Conservation (phyloP, 805 yeast species). For the Starmerella geochares region DNA sequence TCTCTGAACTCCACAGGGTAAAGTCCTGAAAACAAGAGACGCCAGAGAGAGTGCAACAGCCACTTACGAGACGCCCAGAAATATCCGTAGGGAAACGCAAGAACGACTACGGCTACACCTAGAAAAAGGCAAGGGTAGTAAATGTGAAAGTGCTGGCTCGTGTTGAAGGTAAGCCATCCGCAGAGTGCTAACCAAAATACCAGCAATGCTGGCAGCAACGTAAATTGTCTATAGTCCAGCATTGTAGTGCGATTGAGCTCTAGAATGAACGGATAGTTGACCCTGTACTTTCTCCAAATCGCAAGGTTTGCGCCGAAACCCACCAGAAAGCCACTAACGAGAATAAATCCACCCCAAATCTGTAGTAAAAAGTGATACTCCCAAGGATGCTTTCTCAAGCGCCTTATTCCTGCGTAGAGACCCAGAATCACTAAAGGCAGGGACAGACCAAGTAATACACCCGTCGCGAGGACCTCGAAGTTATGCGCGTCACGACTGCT, state of each 20-base stretch:
- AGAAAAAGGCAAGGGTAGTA: constrained; percentile 75
- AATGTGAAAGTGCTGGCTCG: constrained; percentile 45
- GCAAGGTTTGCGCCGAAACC: constrained; percentile 59
- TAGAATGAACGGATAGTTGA: constrained; percentile 85
- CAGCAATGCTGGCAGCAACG: constrained; percentile 52
- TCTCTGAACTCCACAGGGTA: constrained; percentile 94
- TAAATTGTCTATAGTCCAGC: constrained; percentile 54
- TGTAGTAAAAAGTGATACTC: constrained; percentile 61
- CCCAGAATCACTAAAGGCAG: constrained; percentile 59
- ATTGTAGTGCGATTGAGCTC: constrained; percentile 67
- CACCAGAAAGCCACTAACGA: constrained; percentile 49
- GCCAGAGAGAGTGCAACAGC: constrained; percentile 59
- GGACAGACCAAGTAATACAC: constrained; percentile 59
- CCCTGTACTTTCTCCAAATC: constrained; percentile 62
- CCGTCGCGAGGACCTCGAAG: constrained; percentile 45
- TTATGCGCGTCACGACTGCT: constrained; percentile 30
- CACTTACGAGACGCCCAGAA: constrained; percentile 62
- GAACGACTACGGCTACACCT: constrained; percentile 40
- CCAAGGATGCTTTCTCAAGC: constrained; percentile 34
- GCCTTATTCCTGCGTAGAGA: constrained; percentile 42
- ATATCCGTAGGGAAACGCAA: constrained; percentile 53
- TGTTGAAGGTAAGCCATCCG: constrained; percentile 69
- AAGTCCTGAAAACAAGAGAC: constrained; percentile 70
- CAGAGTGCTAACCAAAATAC: constrained; percentile 49
- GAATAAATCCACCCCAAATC: constrained; percentile 84